Conservation (phyloP, 257 asterid genomes). For the Gardenia jasminoides region DNA sequence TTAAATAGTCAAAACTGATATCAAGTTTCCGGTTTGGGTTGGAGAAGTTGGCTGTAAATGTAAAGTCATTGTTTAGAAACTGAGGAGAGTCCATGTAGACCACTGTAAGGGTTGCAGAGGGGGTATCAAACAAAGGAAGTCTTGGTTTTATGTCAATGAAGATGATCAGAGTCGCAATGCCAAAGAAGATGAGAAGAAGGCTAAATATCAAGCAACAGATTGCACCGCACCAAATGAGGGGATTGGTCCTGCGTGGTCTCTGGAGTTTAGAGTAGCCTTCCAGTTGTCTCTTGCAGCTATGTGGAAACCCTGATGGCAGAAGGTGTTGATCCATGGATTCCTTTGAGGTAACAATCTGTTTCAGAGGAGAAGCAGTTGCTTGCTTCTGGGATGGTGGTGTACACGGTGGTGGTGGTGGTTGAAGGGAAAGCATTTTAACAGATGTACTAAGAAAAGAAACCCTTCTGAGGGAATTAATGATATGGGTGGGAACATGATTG, state of each 20-base stretch:
- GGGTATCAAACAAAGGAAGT: constrained; percentile 65
- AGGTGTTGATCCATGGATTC: constrained; percentile 34
- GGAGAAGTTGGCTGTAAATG: constrained; percentile 69
- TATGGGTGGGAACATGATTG: constrained; percentile 28
- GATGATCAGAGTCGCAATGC: constrained; percentile 57
- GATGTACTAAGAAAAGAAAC: constrained; percentile 14
- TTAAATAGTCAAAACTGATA: constrained; percentile 57
- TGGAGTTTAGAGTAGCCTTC: constrained; percentile 52
- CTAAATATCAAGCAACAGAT: constrained; percentile 64
- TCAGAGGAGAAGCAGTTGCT: constrained; percentile 36
- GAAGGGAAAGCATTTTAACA: constrained; percentile 38
- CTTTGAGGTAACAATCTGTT: constrained; percentile 34
- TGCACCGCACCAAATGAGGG: constrained; percentile 67
- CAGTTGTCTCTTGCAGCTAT: constrained; percentile 35
- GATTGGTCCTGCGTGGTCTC: constrained; percentile 52
- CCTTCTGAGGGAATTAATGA: constrained; percentile 12
- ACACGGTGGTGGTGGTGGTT: constrained; percentile 21
- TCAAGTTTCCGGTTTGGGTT: constrained; percentile 75
- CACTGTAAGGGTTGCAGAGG: constrained; percentile 53
- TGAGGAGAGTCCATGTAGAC: constrained; percentile 50
- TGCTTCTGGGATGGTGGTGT: constrained; percentile 29
- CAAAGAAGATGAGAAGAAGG: constrained; percentile 65
- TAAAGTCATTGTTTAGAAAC: constrained; percentile 52
- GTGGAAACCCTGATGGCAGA: constrained; percentile 32
- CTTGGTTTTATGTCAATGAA: constrained; percentile 56